These are phyloP conservation scores for Claviceps paspali DNA, from an alignment of 2,329 filamentous ascomycete species.

Conservation along the genomic window DNA sequence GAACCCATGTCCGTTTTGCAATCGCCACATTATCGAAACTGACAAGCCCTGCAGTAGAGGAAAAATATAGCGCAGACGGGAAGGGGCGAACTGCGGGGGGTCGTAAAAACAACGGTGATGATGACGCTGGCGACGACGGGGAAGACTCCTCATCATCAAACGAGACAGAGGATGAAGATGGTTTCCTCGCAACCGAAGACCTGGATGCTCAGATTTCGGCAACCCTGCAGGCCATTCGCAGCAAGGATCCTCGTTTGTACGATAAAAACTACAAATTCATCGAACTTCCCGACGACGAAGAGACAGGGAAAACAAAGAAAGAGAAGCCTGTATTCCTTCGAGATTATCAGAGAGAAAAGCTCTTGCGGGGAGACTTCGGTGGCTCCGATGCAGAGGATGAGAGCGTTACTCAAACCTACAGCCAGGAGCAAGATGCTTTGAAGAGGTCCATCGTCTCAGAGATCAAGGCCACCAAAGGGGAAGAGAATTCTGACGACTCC, in stretches of 20 bases:
- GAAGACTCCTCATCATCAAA: slow-evolving; percentile 54
- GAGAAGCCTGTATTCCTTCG: slow-evolving; percentile 74
- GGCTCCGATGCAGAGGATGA: slow-evolving; percentile 44
- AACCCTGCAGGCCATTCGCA: slow-evolving; percentile 73
- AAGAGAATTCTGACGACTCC: slow-evolving; percentile 31
- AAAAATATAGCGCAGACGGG: slow-evolving; percentile 52
- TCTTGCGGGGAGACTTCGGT: slow-evolving; percentile 57
- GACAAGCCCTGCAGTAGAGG: slow-evolving; percentile 49
- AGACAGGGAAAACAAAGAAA: slow-evolving; percentile 36
- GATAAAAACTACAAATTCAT: slow-evolving; percentile 71
- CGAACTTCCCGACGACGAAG: slow-evolving; percentile 39
- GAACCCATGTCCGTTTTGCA: no score
- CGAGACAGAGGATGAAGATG: slow-evolving; percentile 82
- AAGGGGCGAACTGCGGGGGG: slow-evolving; percentile 13
- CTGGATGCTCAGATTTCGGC: slow-evolving; percentile 78
- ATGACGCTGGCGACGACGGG: slow-evolving; percentile 31
- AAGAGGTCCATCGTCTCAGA: slow-evolving; percentile 65
- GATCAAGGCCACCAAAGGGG: slow-evolving; percentile 50
- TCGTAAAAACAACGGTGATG: not conserved
- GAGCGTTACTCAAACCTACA: slow-evolving; percentile 53
- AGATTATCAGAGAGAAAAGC: slow-evolving; percentile 84
- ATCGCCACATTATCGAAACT: no score
- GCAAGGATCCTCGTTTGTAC: slow-evolving; percentile 85
- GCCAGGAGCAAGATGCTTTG: slow-evolving; percentile 73
- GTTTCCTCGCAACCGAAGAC: slow-evolving; percentile 68